Conservation (phyloP, 805 yeast species). For the Barnettozyma salicaria region DNA sequence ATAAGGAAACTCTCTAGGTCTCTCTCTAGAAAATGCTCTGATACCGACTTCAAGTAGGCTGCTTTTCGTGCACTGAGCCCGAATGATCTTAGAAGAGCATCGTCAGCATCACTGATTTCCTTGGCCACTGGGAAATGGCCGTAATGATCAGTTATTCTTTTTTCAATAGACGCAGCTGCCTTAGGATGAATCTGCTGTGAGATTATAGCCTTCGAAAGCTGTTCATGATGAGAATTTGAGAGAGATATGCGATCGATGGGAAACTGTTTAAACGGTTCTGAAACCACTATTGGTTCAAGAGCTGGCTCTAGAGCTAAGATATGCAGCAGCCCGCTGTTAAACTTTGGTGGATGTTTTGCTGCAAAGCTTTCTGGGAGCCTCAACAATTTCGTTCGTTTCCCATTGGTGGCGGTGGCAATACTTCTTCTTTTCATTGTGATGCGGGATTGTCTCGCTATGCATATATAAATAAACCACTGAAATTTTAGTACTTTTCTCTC, state of each 20-base stretch:
- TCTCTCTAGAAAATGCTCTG: slow-evolving; percentile 42
- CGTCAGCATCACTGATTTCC: slow-evolving; percentile 34
- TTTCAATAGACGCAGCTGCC: slow-evolving; percentile 65
- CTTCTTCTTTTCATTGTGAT: slow-evolving; percentile 1
- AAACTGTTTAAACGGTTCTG: slow-evolving; percentile 28
- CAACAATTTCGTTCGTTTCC: slow-evolving; percentile 10
- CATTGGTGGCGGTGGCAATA: slow-evolving; percentile 10
- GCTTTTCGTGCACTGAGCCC: slow-evolving; percentile 70
- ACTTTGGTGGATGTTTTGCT: slow-evolving; percentile 27
- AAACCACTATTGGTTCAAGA: slow-evolving; percentile 25
- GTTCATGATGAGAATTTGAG: slow-evolving; percentile 32
- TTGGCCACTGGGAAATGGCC: slow-evolving; percentile 37
- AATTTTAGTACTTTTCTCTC: background rate
- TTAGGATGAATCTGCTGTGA: slow-evolving; percentile 76
- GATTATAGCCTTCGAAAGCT: slow-evolving; percentile 45
- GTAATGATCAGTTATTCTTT: slow-evolving; percentile 37
- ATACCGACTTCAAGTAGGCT: slow-evolving; percentile 51
- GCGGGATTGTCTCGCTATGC: background rate
- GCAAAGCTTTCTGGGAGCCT: slow-evolving; percentile 24
- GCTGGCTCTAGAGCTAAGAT: slow-evolving; percentile 34
- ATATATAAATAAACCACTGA: too few species aligned
- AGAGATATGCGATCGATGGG: slow-evolving; percentile 9
- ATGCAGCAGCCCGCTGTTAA: slow-evolving; percentile 30
- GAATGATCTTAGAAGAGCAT: slow-evolving; percentile 47
- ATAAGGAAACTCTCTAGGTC: slow-evolving; percentile 21